These are phyloP conservation scores for Exophiala sp. DNA, from an alignment of 2,329 filamentous ascomycete genomes.

Conservation along the genomic window DNA sequence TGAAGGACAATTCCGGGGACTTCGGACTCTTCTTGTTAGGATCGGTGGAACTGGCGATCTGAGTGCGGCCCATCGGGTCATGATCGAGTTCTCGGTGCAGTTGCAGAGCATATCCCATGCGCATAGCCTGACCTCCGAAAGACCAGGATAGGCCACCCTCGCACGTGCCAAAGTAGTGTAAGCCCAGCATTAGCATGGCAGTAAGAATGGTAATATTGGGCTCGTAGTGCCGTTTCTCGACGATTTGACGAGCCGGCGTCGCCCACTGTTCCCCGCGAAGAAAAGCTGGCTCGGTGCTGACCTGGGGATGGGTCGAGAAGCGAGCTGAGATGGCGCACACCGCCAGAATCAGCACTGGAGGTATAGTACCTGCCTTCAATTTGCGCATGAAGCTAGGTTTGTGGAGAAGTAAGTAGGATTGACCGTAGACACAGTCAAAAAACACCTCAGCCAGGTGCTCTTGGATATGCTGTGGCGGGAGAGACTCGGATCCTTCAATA, in stretches of 20 bases:
- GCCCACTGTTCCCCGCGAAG: conserved; percentile 89
- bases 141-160: conserved; percentile 96
- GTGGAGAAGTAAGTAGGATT: conserved; percentile 88
- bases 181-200: conserved; percentile 76
- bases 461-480: conserved; percentile 82
- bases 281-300: conserved; percentile 71
- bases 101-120: conserved; percentile 95
- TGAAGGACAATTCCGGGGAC: conserved; percentile 68
- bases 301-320: conserved; percentile 81
- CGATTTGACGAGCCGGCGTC: conserved; percentile 75
- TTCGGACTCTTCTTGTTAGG: conserved; percentile 30
- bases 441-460: conserved; percentile 91
- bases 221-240: conserved; percentile 81
- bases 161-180: conserved; percentile 96
- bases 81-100: conserved; percentile 85
- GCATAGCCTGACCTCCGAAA: conserved; percentile 85
- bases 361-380: conserved; percentile 65
- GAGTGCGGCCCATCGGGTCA: conserved; percentile 62
- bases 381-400: conserved; percentile 97
- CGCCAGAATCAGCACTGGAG: conserved; percentile 85
- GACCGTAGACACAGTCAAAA: conserved; percentile 92
- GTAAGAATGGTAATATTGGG: conserved; percentile 95
- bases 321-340: conserved; percentile 93
- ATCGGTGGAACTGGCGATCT: conserved; percentile 31
- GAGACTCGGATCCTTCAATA: conserved; percentile 71